Evolutionary conservation across 2,329 filamentous ascomycete genomes (phyloP).

Genomic region (Colletotrichum falcatum): DNA sequence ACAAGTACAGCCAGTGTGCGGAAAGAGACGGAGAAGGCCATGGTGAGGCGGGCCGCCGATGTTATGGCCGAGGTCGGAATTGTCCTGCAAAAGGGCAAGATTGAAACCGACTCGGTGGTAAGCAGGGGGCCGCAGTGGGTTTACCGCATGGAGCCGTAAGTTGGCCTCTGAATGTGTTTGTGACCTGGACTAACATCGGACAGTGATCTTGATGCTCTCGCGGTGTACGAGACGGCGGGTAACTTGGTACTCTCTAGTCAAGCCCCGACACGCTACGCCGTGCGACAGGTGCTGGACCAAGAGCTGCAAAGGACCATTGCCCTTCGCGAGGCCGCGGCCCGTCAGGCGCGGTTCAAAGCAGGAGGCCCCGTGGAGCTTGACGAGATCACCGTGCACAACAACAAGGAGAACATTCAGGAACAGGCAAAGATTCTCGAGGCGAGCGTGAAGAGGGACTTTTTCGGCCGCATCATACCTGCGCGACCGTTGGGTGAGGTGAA

Average conservation of each 20-base stretch:
- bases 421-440: constrained; percentile 49
- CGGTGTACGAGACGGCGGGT: constrained; percentile 77
- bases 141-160: constrained; percentile 95
- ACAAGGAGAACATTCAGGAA: constrained; percentile 54
- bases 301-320: constrained; percentile 82
- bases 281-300: constrained; percentile 92
- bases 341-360: constrained; percentile 73
- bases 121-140: constrained; percentile 78
- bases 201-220: constrained; percentile 80
- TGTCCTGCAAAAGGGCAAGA: constrained; percentile 80
- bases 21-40: constrained; percentile 83
- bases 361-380: constrained; percentile 45
- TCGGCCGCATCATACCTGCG: constrained; percentile 76
- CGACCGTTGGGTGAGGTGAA: constrained; percentile 55
- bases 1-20: constrained; percentile 84
- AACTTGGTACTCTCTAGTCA: constrained; percentile 66
- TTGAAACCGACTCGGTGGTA: constrained; percentile 75
- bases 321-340: constrained; percentile 72
- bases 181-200: constrained; percentile 22
- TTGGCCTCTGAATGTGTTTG: constrained; percentile 45
- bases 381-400: constrained; percentile 47
- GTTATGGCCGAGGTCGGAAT: constrained; percentile 88
- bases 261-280: constrained; percentile 87
- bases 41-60: constrained; percentile 83
- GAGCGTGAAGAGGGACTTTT: constrained; percentile 82